A percentile compares a stretch with the other conserved stretches of the same genome.
Conservation (phyloP, 768 basidiomycete species). For the Tricholoma flavovirens region DNA sequence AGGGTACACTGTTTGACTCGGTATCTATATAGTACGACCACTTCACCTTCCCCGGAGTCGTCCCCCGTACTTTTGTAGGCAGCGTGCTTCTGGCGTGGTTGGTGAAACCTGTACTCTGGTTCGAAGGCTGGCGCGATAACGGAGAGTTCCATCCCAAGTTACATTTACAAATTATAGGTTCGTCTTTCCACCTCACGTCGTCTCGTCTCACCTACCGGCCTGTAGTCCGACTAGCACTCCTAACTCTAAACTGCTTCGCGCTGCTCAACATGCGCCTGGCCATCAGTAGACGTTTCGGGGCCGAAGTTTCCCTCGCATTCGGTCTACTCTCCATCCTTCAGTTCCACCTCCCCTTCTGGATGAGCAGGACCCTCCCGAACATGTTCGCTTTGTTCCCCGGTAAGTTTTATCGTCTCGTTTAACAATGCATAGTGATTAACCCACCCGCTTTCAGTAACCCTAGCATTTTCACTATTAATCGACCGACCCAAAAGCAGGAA, state of each 20-base stretch:
- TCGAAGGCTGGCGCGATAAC: slow-evolving; percentile 37
- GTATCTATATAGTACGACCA: slow-evolving; percentile 67
- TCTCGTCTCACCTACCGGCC: slow-evolving; percentile 31
- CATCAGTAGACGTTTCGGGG: slow-evolving; percentile 55
- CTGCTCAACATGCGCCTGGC: slow-evolving; percentile 62
- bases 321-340: slow-evolving; percentile 70
- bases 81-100: slow-evolving; percentile 63
- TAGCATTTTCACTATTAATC: slow-evolving; percentile 47
- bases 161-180: slow-evolving; percentile 56
- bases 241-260: slow-evolving; percentile 43
- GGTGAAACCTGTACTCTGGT: slow-evolving; percentile 40
- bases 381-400: slow-evolving; percentile 85
- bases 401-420: slow-evolving; percentile 23
- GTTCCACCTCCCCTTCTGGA: slow-evolving; percentile 92
- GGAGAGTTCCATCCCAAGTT: slow-evolving; percentile 56
- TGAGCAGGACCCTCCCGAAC: slow-evolving; percentile 90
- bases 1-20: not conserved
- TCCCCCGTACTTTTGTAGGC: slow-evolving; percentile 85
- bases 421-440: not conserved
- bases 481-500: slow-evolving; percentile 33
- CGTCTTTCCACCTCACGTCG: slow-evolving; percentile 16
- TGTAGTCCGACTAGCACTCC: slow-evolving; percentile 34
- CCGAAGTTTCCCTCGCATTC: slow-evolving; percentile 48
- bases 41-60: slow-evolving; percentile 77
- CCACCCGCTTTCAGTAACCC: slow-evolving; percentile 41